Conservation (phyloP, 208 protist genomes). For the Novymonas esmeraldas region DNA sequence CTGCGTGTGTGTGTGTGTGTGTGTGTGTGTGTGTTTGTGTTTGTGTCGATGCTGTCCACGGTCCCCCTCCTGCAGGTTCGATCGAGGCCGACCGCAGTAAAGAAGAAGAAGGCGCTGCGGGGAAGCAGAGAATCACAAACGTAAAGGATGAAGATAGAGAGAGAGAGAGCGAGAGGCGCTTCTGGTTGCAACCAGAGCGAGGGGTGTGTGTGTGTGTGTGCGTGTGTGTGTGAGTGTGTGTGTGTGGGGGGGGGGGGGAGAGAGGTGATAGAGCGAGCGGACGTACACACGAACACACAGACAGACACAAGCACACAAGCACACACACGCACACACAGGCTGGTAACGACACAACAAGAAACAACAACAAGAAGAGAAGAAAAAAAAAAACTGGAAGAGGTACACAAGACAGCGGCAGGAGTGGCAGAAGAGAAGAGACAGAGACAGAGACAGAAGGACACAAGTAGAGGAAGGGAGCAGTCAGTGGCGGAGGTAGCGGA, state of each 20-base stretch:
- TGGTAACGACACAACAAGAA: neutral
- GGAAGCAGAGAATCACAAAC: neutral
- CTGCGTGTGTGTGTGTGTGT: too few relatives aligned
- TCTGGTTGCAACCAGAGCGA: neutral
- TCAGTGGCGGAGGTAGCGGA: neutral
- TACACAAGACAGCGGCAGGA: neutral
- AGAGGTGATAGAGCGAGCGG: neutral
- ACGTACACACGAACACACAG: too few relatives aligned
- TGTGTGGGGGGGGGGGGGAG: neutral
- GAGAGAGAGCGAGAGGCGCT: neutral
- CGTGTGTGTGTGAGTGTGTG: neutral
- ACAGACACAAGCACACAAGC: neutral
- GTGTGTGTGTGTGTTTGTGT: too few relatives aligned
- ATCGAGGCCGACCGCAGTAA: too few relatives aligned
- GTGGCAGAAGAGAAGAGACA: neutral
- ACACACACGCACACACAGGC: neutral
- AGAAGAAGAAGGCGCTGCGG: neutral
- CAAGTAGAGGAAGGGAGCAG: neutral
- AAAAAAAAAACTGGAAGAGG: constrained; percentile 2
- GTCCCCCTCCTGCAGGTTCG: too few relatives aligned
- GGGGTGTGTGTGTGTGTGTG: neutral
- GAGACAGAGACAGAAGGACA: neutral
- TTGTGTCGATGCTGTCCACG: too few relatives aligned
- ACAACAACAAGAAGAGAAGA: constrained; percentile 4
- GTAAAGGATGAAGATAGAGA: neutral